These are phyloP conservation scores for Skeletonema potamos DNA, from an alignment of 108 stramenopile species.

Conservation along the genomic window DNA sequence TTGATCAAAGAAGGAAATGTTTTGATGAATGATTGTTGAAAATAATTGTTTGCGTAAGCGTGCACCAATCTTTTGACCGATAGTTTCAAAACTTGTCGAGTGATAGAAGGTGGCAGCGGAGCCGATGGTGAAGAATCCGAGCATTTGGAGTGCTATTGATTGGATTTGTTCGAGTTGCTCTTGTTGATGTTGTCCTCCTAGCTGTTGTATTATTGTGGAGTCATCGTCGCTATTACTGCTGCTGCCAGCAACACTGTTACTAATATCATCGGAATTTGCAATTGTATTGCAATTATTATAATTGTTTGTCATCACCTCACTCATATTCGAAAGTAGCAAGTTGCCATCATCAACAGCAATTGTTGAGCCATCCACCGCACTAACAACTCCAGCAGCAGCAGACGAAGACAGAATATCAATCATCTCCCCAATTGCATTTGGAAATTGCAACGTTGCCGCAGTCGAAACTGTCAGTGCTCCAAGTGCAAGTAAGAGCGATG, in stretches of 20 bases:
- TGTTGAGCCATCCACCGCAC: not conserved
- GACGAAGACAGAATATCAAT: conserved; percentile 35
- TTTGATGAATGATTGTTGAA: conserved; percentile 29
- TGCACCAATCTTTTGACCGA: conserved; percentile 44
- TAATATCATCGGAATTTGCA: not conserved
- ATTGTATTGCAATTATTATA: not conserved
- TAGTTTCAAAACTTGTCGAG: conserved; percentile 37
- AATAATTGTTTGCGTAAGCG: conserved; percentile 36
- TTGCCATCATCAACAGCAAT: not conserved
- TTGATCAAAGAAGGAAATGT: conserved; percentile 35
- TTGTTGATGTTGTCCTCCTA: too few species aligned
- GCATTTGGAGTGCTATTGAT: conserved; percentile 27
- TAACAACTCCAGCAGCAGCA: not conserved
- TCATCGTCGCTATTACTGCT: too few species aligned
- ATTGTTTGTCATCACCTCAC: not conserved
- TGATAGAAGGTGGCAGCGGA: conserved; percentile 27
- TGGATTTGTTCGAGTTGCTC: conserved; percentile 14
- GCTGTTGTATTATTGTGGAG: not conserved
- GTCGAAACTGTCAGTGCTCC: conserved; percentile 39
- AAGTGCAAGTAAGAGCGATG: conserved; percentile 18
- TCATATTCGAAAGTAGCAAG: not conserved
- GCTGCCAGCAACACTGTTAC: not conserved
- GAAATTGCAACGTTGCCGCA: conserved; percentile 46
- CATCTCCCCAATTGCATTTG: conserved; percentile 36
- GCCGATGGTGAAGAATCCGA: conserved; percentile 33